Percentiles rank a stretch among this genome's conserved stretches.
These are phyloP conservation scores for Penicillium aurantiogriseum DNA, from an alignment of 2,329 filamentous ascomycete species.

Conservation along the genomic window DNA sequence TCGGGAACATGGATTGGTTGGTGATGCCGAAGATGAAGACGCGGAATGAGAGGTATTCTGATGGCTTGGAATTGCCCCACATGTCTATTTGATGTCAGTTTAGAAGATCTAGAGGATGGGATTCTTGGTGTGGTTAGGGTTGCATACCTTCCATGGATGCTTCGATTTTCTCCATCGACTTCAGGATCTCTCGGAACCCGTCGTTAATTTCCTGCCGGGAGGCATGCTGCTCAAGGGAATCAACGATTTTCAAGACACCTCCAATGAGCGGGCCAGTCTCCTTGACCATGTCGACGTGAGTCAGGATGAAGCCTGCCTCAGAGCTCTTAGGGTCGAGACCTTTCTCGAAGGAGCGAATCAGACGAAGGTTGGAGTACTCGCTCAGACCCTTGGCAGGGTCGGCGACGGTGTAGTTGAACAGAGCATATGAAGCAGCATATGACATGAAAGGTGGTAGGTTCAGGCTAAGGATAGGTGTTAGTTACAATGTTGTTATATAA, in stretches of 20 bases:
- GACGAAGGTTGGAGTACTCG: slow-evolving; percentile 65
- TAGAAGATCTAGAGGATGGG: neutral
- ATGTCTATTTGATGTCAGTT: slow-evolving; percentile 55
- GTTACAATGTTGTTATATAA: slow-evolving; percentile 2
- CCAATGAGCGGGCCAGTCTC: slow-evolving; percentile 76
- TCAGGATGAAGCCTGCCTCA: slow-evolving; percentile 93
- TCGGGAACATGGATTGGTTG: slow-evolving; percentile 87
- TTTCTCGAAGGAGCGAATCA: slow-evolving; percentile 87
- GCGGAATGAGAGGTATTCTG: slow-evolving; percentile 82
- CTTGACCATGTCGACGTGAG: slow-evolving; percentile 93
- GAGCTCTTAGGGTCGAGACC: slow-evolving; percentile 83
- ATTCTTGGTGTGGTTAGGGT: neutral
- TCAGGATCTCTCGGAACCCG: slow-evolving; percentile 61
- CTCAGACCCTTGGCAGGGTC: slow-evolving; percentile 54
- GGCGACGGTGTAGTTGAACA: slow-evolving; percentile 64
- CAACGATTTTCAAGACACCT: slow-evolving; percentile 67
- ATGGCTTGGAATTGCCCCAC: slow-evolving; percentile 85
- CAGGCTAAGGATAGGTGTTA: slow-evolving; percentile 43
- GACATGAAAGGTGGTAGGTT: slow-evolving; percentile 94
- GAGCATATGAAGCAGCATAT: slow-evolving; percentile 63
- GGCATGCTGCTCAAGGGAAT: slow-evolving; percentile 50
- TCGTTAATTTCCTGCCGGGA: slow-evolving; percentile 62
- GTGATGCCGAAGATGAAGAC: slow-evolving; percentile 98
- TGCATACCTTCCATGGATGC: slow-evolving; percentile 69
- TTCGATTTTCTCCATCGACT: slow-evolving; percentile 69